Evolutionary conservation across 306 rosid genomes (phyloP).

Genomic region (Prunus mira): DNA sequence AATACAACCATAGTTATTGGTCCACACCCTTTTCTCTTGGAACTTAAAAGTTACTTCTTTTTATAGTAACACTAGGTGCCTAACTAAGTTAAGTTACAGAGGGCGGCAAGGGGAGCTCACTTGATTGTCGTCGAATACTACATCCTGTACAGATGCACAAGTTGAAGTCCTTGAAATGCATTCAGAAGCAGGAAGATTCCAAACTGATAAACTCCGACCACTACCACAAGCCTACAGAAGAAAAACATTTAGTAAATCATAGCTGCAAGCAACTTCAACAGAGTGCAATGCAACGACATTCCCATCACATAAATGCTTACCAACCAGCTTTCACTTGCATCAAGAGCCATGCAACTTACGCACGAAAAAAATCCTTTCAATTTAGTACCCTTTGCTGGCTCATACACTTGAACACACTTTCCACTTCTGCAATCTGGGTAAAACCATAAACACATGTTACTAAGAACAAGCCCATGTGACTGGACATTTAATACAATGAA

Average conservation of each 20-base stretch:
- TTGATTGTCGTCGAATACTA: slow-evolving; percentile 72
- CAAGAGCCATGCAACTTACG: slow-evolving; percentile 75
- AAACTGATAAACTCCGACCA: slow-evolving; percentile 74
- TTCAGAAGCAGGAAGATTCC: slow-evolving; percentile 94
- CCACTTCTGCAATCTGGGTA: slow-evolving; percentile 84
- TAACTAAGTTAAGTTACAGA: not conserved
- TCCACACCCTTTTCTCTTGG: not conserved
- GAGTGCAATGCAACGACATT: not conserved
- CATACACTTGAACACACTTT: slow-evolving; percentile 63
- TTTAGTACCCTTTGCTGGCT: slow-evolving; percentile 57
- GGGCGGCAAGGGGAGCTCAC: slow-evolving; percentile 40
- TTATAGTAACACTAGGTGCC: not conserved
- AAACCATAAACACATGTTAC: slow-evolving; percentile 25
- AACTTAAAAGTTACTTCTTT: not conserved
- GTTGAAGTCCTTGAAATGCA: slow-evolving; percentile 58
- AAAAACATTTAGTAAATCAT: not conserved
- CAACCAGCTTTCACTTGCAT: slow-evolving; percentile 95
- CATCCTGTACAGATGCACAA: slow-evolving; percentile 68
- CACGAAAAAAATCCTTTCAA: slow-evolving; percentile 52
- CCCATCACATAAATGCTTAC: slow-evolving; percentile 43
- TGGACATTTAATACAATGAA: not conserved
- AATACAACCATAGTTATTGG: not conserved
- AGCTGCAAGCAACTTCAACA: slow-evolving; percentile 10
- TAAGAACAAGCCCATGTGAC: slow-evolving; percentile 16
- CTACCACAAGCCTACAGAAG: slow-evolving; percentile 69